phyloP scores from a whole-genome alignment of 768 basidiomycete species.

The Boletus rex-veris region DNA sequence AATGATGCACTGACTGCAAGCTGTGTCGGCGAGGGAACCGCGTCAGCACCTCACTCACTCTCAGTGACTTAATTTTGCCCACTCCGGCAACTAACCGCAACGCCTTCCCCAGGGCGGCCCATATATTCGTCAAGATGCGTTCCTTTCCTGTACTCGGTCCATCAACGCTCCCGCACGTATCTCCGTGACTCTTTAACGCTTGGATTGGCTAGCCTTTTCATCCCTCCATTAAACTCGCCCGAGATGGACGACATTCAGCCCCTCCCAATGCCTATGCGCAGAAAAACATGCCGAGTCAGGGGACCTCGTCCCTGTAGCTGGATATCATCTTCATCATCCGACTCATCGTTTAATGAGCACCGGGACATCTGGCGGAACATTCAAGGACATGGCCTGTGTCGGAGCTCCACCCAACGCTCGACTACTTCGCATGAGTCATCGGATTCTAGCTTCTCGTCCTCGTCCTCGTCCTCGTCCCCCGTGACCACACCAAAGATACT shows the following conservation, averaged over 20 bases:
- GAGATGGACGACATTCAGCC: conserved; percentile 13
- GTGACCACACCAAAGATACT: not conserved
- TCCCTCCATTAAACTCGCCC: not conserved
- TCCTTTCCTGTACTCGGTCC: not conserved
- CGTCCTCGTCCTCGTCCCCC: conserved; percentile 14
- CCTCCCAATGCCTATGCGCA: conserved; percentile 3
- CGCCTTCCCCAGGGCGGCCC: not conserved
- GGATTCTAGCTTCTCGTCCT: conserved; percentile 3
- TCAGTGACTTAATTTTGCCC: not conserved
- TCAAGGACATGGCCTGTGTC: conserved; percentile 6
- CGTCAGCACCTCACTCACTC: not conserved
- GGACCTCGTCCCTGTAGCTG: conserved; percentile 33
- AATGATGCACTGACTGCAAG: conserved; percentile 16
- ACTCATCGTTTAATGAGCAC: conserved; percentile 12
- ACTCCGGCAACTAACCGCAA: conserved; percentile 1
- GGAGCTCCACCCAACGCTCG: conserved; percentile 17
- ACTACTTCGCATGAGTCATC: conserved; percentile 11
- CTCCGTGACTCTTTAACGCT: not conserved
- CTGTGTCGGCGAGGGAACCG: conserved; percentile 11
- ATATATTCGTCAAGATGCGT: conserved; percentile 23
- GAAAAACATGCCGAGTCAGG: conserved; percentile 18
- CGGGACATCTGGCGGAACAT: conserved; percentile 17
- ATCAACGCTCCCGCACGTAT: conserved; percentile 5
- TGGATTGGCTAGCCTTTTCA: not conserved
- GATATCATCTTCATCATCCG: conserved; percentile 11